phyloP scores from a whole-genome alignment of 768 basidiomycete species.

The Lanmaoa rubissima region DNA sequence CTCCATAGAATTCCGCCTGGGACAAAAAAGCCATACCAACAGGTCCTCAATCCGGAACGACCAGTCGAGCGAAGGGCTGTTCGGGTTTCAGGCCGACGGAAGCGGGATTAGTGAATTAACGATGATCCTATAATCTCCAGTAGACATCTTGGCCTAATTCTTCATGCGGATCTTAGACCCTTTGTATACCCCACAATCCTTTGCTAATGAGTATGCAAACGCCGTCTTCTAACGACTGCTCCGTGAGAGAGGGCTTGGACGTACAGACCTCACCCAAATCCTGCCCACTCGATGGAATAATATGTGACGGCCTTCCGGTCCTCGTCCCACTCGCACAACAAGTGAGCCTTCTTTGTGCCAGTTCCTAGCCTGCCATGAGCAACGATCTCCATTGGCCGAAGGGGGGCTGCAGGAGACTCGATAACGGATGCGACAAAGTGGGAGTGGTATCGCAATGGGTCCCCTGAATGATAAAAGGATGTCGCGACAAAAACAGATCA shows the following conservation, averaged over 20 bases:
- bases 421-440: conserved; percentile 89
- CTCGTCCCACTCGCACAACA: conserved; percentile 88
- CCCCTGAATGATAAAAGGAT: conserved; percentile 49
- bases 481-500: not conserved
- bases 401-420: conserved; percentile 52
- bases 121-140: conserved; percentile 9
- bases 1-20: conserved; percentile 15
- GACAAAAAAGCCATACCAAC: conserved; percentile 12
- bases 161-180: conserved; percentile 7
- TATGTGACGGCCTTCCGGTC: conserved; percentile 63
- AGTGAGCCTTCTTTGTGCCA: conserved; percentile 94
- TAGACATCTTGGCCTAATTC: conserved; percentile 12
- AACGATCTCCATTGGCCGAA: conserved; percentile 91
- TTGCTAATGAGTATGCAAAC: conserved; percentile 10
- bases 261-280: conserved; percentile 54
- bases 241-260: not conserved
- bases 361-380: conserved; percentile 95
- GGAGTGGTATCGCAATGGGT: conserved; percentile 94
- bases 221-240: not conserved
- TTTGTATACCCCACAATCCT: conserved; percentile 16
- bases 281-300: conserved; percentile 87
- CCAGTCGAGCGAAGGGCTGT: conserved; percentile 13
- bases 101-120: conserved; percentile 40
- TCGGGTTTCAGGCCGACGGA: conserved; percentile 41
- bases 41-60: not conserved